Evolutionary conservation across 1,284 basidiomycete genomes (phyloP).

Genomic region (Spongiforma sp.): DNA sequence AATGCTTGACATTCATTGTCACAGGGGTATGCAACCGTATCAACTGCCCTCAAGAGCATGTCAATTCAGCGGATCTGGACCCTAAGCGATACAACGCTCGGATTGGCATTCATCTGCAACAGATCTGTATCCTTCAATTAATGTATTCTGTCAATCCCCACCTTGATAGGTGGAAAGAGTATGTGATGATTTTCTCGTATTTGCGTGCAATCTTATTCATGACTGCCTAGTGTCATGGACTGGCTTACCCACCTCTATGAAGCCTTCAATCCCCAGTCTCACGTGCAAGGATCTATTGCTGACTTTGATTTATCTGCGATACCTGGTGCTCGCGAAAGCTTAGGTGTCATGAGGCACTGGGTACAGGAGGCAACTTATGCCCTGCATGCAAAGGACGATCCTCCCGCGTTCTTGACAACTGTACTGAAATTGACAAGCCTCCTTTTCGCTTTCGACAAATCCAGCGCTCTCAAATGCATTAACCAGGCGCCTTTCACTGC

Average conservation of each 20-base stretch:
- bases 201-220: not conserved
- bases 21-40: slow-evolving; percentile 41
- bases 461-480: slow-evolving; percentile 26
- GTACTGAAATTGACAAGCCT: slow-evolving; percentile 39
- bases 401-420: slow-evolving; percentile 31
- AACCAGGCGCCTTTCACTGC: slow-evolving; percentile 16
- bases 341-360: slow-evolving; percentile 48
- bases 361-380: slow-evolving; percentile 41
- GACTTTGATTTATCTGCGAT: slow-evolving; percentile 40
- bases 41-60: slow-evolving; percentile 47
- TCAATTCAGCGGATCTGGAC: slow-evolving; percentile 29
- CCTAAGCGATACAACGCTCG: slow-evolving; percentile 43
- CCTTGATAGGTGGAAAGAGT: slow-evolving; percentile 23
- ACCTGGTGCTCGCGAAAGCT: slow-evolving; percentile 40
- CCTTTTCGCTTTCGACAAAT: slow-evolving; percentile 34
- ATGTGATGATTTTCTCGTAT: slow-evolving; percentile 3
- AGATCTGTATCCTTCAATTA: slow-evolving; percentile 50
- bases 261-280: slow-evolving; percentile 44
- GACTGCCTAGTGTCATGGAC: slow-evolving; percentile 15
- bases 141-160: slow-evolving; percentile 26
- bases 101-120: slow-evolving; percentile 50
- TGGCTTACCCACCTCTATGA: slow-evolving; percentile 46
- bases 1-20: slow-evolving; percentile 45
- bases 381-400: slow-evolving; percentile 19
- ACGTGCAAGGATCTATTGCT: slow-evolving; percentile 41